These are phyloP conservation scores for Lachancea dasiensis DNA, from an alignment of 805 yeast genomes.

Conservation along the genomic window DNA sequence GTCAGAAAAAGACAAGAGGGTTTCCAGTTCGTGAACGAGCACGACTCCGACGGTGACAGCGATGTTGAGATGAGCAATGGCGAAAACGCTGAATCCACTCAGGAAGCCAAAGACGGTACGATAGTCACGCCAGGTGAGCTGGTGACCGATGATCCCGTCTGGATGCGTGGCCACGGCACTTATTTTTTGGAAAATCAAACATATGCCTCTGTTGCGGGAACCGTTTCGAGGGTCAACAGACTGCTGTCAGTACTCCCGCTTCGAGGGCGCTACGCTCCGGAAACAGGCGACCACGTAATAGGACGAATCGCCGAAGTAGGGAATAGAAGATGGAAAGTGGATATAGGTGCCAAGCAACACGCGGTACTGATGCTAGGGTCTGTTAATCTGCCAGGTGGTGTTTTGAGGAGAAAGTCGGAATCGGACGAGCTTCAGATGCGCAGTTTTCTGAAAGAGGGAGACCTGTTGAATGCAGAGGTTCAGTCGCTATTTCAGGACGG, in stretches of 20 bases:
- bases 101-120: constrained; percentile 28
- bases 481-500: constrained; percentile 88
- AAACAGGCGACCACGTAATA: constrained; percentile 92
- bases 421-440: constrained; percentile 97
- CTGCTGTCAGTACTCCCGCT: constrained; percentile 80
- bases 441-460: constrained; percentile 89
- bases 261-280: constrained; percentile 84
- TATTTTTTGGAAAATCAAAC: constrained; percentile 70
- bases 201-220: constrained; percentile 89
- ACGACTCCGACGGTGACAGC: constrained; percentile 10
- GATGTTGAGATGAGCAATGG: constrained; percentile 30
- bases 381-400: constrained; percentile 96
- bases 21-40: constrained; percentile 17
- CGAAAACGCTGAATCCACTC: constrained; percentile 25
- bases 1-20: constrained; percentile 25
- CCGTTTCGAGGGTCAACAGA: constrained; percentile 77
- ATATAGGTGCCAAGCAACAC: constrained; percentile 90
- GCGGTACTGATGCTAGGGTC: constrained; percentile 92
- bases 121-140: constrained; percentile 94
- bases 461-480: constrained; percentile 90
- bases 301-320: constrained; percentile 95
- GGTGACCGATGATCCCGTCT: constrained; percentile 89
- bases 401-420: constrained; percentile 87
- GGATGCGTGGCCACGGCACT: constrained; percentile 99
- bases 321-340: constrained; percentile 92